Base-by-base conservation (phyloP, 139 green algal species). In the Asterochloris sp. region DNA sequence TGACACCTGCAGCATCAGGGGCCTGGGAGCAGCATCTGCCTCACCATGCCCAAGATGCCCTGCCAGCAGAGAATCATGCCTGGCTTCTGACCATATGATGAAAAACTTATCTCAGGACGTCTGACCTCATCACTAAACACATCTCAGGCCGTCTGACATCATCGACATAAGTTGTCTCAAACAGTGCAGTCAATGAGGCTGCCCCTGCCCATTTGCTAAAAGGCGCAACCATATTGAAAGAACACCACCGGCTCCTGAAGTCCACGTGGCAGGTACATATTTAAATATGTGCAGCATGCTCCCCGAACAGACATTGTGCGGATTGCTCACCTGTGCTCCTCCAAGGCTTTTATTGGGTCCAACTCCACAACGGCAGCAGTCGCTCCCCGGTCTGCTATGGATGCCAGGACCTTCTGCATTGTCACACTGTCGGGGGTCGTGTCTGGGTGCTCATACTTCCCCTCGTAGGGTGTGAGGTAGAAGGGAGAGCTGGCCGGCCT, bases 361-460 rank as follows among this genome's bases (percentile, higher is more conserved):
- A 54, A 54, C 38, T 98, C 95, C 84, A 97, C 88, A 12, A 96
- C 89, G 19, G 83, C 86, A 23, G 87, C 86, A 24, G 83, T 83
- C 0, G 89, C 96, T 12, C 93, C 97, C 12, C 94, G 86, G 84
- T 99, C 93, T 12, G 89, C 83, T 87, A 97, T 96, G 26, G 91
- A 91, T 13, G 93, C 93, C 66, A 98, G 86, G 68, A 93, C 67
- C 85, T 95, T 94, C 83, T 98, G 86, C 68, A 93, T 64, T 67
- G 87, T 87, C 38, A 92, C 83, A 21, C 84, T 87, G 83, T 96
- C 91, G 0, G 95, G 93, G 8, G 91, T 91, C 17, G 89, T 90
- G 62, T 91, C 83, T 16, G 82, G 79, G 17, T 90, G 77, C 11
- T 67, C 71, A 64, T 95, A 96, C 85, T 92, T 94, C 16, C 92